These are phyloP conservation scores for Phytophthora uliginosa DNA, from an alignment of 352 stramenopile species.

Conservation along the genomic window DNA sequence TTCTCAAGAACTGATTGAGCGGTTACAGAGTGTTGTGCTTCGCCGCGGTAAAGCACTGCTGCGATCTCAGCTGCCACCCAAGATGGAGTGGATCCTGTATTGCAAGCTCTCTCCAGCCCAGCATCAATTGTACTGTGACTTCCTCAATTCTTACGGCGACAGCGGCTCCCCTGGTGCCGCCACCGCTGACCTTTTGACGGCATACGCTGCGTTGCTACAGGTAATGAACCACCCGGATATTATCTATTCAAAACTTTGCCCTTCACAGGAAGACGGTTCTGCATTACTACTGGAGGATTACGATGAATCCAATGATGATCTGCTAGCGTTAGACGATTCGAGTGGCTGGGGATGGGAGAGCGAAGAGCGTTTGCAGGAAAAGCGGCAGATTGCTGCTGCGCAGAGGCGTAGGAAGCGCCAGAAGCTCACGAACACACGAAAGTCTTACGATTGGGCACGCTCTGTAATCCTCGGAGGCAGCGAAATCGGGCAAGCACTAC, in stretches of 20 bases:
- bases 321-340: slow-evolving; percentile 25
- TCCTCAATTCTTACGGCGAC: slow-evolving; percentile 70
- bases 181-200: slow-evolving; percentile 75
- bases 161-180: slow-evolving; percentile 35
- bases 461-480: slow-evolving; percentile 45
- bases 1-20: slow-evolving; percentile 75
- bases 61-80: slow-evolving; percentile 79
- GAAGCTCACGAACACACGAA: slow-evolving; percentile 69
- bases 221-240: slow-evolving; percentile 93
- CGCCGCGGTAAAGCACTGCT: slow-evolving; percentile 76
- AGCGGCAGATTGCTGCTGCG: slow-evolving; percentile 55
- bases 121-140: slow-evolving; percentile 82
- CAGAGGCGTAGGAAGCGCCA: slow-evolving; percentile 66
- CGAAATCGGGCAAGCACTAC: not conserved
- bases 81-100: slow-evolving; percentile 90
- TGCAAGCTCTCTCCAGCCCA: slow-evolving; percentile 88
- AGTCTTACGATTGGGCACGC: slow-evolving; percentile 77
- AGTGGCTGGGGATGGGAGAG: slow-evolving; percentile 78
- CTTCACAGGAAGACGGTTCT: slow-evolving; percentile 34
- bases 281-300: slow-evolving; percentile 40
- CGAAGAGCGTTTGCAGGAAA: slow-evolving; percentile 67
- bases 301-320: slow-evolving; percentile 39
- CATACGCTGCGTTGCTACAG: slow-evolving; percentile 81
- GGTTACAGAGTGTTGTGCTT: slow-evolving; percentile 75
- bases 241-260: slow-evolving; percentile 78